A percentile compares a stretch with the other conserved stretches of the same genome.
Evolutionary conservation across 257 asterid species (phyloP).

Genomic region (Salvia hispanica): DNA sequence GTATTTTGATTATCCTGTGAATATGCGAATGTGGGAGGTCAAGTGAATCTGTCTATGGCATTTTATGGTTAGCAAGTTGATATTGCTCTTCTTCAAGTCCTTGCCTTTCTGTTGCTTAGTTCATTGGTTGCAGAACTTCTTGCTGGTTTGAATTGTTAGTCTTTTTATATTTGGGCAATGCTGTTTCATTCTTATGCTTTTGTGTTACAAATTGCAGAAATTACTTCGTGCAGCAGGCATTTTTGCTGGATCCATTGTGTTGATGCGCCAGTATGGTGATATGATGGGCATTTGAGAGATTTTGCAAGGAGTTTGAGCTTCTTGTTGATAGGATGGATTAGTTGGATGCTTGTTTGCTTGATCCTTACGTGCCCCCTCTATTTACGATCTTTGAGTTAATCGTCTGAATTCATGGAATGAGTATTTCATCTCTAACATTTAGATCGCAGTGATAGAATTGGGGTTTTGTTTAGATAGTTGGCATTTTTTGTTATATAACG

Average conservation of each 20-base stretch:
- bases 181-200: neutral
- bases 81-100: too few species aligned
- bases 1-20: neutral
- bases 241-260: constrained; percentile 77
- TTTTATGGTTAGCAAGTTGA: too few species aligned
- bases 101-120: neutral
- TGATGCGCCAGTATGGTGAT: constrained; percentile 86
- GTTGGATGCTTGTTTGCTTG: neutral
- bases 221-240: constrained; percentile 70
- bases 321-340: constrained; percentile 22
- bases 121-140: neutral
- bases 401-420: constrained; percentile 16
- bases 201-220: constrained; percentile 55
- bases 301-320: constrained; percentile 1
- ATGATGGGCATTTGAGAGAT: constrained; percentile 66
- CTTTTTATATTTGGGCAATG: too few species aligned
- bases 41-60: too few species aligned
- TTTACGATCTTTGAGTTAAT: neutral
- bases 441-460: neutral
- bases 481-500: too few species aligned
- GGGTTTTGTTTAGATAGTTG: neutral
- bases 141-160: too few species aligned
- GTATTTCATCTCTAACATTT: constrained; percentile 9
- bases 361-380: neutral
- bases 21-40: too few species aligned